Percentiles rank a stretch among this genome's conserved stretches.
Evolutionary conservation across 179 eudicot genomes (phyloP).

Genomic region (Silene coronaria): DNA sequence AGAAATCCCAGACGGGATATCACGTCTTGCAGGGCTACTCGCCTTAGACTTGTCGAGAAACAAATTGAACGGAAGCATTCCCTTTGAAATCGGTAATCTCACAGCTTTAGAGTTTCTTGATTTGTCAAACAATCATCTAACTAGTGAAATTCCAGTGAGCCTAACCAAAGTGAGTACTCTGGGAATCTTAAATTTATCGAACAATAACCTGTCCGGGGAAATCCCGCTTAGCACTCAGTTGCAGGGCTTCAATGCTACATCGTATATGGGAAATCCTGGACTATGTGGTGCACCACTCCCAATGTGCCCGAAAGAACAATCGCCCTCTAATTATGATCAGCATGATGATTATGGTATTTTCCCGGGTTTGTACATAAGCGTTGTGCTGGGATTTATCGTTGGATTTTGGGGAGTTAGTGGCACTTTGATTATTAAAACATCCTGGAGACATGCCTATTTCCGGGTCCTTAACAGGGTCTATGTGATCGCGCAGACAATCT

Average conservation of each 20-base stretch:
- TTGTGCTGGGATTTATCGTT: neutral
- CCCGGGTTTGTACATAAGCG: conserved; percentile 10
- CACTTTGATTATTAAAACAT: neutral
- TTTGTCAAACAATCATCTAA: conserved; percentile 22
- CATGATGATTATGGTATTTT: neutral
- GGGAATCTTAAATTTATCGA: conserved; percentile 19
- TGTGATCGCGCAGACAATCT: neutral
- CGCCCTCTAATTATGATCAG: neutral
- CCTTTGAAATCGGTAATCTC: conserved; percentile 17
- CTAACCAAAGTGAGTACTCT: conserved; percentile 13
- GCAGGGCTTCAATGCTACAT: conserved; percentile 17
- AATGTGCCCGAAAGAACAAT: neutral
- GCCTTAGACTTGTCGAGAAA: conserved; percentile 23
- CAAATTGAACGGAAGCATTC: conserved; percentile 19
- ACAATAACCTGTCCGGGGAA: conserved; percentile 22
- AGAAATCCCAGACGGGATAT: conserved; percentile 21
- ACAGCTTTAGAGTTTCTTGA: conserved; percentile 17
- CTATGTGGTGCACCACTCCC: conserved; percentile 25
- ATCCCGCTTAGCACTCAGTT: conserved; percentile 26
- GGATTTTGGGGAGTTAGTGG: conserved; percentile 5
- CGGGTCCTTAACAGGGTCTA: neutral
- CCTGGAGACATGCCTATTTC: conserved; percentile 9
- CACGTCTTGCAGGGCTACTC: conserved; percentile 6
- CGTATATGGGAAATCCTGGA: conserved; percentile 17
- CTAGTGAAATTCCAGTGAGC: conserved; percentile 23